Evolutionary conservation across 768 basidiomycete species (phyloP).

Genomic region (Tulasnella sp.): DNA sequence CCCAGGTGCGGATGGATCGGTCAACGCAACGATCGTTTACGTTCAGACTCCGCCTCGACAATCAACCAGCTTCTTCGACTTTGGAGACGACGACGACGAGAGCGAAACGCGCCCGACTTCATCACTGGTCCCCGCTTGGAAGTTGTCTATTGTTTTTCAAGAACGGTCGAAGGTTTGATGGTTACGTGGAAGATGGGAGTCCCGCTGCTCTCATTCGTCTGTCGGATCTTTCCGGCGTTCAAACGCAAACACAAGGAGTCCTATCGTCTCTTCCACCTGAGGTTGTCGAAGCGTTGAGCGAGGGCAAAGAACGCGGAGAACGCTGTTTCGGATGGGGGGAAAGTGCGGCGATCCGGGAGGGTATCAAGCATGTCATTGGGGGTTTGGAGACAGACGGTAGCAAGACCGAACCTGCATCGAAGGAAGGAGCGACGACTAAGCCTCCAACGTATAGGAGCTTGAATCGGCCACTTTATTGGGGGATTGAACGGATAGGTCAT

Average conservation of each 20-base stretch:
- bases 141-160: slow-evolving; percentile 90
- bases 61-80: background rate
- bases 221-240: background rate
- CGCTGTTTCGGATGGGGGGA: background rate
- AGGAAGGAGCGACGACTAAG: background rate
- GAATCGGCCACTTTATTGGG: no score
- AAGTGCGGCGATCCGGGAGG: slow-evolving; percentile 84
- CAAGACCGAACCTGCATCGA: background rate
- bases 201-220: background rate
- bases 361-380: background rate
- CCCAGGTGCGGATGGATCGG: slow-evolving; percentile 73
- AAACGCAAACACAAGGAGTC: slow-evolving; percentile 38
- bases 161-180: slow-evolving; percentile 88
- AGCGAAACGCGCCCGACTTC: background rate
- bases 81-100: background rate
- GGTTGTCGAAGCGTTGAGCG: slow-evolving; percentile 55
- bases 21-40: slow-evolving; percentile 76
- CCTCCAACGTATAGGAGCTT: background rate
- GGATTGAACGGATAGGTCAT: no score
- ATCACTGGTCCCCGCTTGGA: slow-evolving; percentile 74
- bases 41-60: slow-evolving; percentile 63
- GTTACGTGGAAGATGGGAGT: slow-evolving; percentile 60
- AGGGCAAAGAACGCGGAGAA: background rate
- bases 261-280: slow-evolving; percentile 92
- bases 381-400: background rate